Evolutionary conservation across 2,329 filamentous ascomycete species (phyloP), one percentile per base, ranked within the genome.

Genomic region (Penicillium concentricum): DNA sequence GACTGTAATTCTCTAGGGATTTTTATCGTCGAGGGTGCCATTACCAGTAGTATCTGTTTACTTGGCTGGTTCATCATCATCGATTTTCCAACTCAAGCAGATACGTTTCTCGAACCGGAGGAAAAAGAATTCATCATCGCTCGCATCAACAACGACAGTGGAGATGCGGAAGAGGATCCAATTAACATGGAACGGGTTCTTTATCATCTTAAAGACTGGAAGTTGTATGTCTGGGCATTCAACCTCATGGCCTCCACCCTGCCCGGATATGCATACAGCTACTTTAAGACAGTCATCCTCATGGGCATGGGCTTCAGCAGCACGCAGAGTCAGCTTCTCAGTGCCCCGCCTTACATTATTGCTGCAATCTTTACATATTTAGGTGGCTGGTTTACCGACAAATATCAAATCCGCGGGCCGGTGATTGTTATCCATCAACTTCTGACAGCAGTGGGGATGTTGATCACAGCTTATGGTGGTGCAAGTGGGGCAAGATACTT

Each of bases 201-300:
- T 30, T 35, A 59, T 1, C 68, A 70, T 52, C 60, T 74, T 43
- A 66, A 62, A 44, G 72, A 75, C 60, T 74, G 72, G 71, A 70
- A 72, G 60, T 55, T 74, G 5, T 70, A 74, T 62, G 63, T 74
- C 55, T 72, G 69, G 67, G 71, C 69, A 13, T 73, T 70, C 57
- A 71, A 69, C 56, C 65, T 71, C 59, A 53, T 72, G 61, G 61
- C 65, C 26, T 70, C 65, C 54, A 72, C 65, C 49, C 64, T 64
- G 34, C 67, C 70, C 1, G 65, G 66, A 5, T 76, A 74, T 52
- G 69, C 70, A 2, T 73, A 70, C 56, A 64, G 63, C 46, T 74
- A 75, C 54, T 76, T 76, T 61, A 65, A 74, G 4, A 74, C 74
- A 3, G 69, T 76, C 49, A 75, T 76, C 43, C 61, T 77, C 10